A percentile compares a stretch with the other conserved stretches of the same genome.
Evolutionary conservation across 164 flowering plant genomes (phyloP).

Genomic region (Akebia trifoliata): DNA sequence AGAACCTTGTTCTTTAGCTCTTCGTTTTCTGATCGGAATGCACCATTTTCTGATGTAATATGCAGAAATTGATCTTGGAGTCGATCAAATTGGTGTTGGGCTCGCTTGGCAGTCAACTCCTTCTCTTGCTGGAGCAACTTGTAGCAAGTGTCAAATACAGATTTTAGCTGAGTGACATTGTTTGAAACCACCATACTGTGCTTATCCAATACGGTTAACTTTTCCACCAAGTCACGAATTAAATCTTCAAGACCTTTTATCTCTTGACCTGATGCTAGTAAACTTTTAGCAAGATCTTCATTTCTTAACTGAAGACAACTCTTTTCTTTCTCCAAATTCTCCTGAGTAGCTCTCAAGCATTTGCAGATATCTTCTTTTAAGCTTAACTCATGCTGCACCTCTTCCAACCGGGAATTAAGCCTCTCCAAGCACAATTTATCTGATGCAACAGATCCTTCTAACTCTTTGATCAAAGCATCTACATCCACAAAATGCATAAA

Average conservation of each 20-base stretch:
- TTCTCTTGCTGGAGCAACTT: constrained; percentile 51
- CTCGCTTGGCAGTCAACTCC: constrained; percentile 39
- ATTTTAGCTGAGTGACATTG: constrained; percentile 47
- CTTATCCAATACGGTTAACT: constrained; percentile 55
- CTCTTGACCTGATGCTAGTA: constrained; percentile 45
- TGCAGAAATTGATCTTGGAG: constrained; percentile 36
- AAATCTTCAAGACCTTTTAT: constrained; percentile 43
- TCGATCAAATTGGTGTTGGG: constrained; percentile 38
- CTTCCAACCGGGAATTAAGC: constrained; percentile 49
- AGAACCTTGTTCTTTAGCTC: constrained; percentile 43
- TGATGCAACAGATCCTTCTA: constrained; percentile 51
- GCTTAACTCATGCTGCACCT: constrained; percentile 40
- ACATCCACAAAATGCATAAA: constrained; percentile 14
- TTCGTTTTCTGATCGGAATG: constrained; percentile 36
- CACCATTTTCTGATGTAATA: constrained; percentile 51
- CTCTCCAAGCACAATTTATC: constrained; percentile 35
- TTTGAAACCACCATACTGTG: constrained; percentile 39
- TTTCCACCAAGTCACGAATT: constrained; percentile 30
- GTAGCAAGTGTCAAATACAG: constrained; percentile 43
- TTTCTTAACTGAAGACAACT: constrained; percentile 42
- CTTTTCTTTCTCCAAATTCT: constrained; percentile 64
- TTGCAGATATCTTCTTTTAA: constrained; percentile 51
- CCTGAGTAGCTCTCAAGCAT: constrained; percentile 31
- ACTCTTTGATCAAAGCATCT: constrained; percentile 58
- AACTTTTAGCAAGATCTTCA: constrained; percentile 33